phyloP scores from a whole-genome alignment of 148 eudicot species.

The Spergularia marina region DNA sequence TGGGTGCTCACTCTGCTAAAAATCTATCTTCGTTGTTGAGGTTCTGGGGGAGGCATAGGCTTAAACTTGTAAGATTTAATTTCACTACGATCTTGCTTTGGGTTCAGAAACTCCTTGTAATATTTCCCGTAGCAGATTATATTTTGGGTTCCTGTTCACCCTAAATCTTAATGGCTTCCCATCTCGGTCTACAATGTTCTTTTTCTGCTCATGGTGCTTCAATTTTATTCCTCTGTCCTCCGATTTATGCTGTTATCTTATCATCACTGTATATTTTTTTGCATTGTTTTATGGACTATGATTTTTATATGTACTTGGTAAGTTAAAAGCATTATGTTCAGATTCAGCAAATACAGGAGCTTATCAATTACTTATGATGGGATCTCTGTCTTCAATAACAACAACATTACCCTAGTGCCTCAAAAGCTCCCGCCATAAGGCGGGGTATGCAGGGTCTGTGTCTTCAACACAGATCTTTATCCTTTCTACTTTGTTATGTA shows the following conservation, averaged over 20 bases:
- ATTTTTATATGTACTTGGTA: not conserved
- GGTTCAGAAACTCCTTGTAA: not conserved
- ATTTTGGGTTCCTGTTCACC: not conserved
- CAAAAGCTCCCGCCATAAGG: too few species aligned
- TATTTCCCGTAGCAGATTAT: not conserved
- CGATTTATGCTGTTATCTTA: not conserved
- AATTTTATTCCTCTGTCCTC: not conserved
- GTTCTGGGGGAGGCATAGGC: too few species aligned
- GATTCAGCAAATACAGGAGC: not conserved
- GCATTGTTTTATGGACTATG: not conserved
- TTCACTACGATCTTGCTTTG: not conserved
- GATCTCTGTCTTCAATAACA: not conserved
- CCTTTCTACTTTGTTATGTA: not conserved
- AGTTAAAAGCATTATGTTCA: not conserved
- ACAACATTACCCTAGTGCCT: too few species aligned
- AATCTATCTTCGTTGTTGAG: too few species aligned
- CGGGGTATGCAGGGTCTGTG: not conserved
- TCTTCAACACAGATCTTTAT: not conserved
- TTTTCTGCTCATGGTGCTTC: slow-evolving; percentile 3
- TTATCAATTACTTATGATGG: not conserved
- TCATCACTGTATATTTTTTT: not conserved
- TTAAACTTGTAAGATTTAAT: not conserved
- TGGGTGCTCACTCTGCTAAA: too few species aligned
- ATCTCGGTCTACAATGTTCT: not conserved
- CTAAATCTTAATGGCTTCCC: not conserved